Base-by-base conservation (phyloP, 2,329 filamentous ascomycete species). In the Sclerotiophoma versabilis region DNA sequence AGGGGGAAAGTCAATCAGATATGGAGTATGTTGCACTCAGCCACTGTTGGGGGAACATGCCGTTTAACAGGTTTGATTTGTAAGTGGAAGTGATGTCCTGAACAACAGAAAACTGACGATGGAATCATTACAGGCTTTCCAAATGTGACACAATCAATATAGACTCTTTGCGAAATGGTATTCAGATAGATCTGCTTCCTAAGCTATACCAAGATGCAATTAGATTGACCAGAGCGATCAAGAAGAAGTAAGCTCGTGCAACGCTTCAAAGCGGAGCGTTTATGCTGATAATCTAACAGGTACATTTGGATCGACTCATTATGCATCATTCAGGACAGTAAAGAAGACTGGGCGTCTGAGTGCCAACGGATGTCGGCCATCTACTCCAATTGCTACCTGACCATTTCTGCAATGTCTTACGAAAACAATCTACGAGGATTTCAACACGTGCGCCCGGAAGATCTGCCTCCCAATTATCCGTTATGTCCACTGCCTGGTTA, bases 21-120 rank as follows among this genome's bases (percentile, higher is more conserved):
- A 49, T 19, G 3, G 33, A 56, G 7, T 56, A 51, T 22, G 19
- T 51, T 27, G 37, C 53, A 23, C 38, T 60, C 1, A 60, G 58
- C 29, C 58, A 60, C 27, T 58, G 54, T n/a, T 60, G 58, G 58
- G 58, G 58, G 3, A 43, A 32, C 2, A 56, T 51, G 42, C 47
- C 47, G 2, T 30, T 19, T 5, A 50, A 55, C 17, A 45, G 41
- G 3, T 17, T 26, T 12, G 47, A 56, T 11, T 23, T 56, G 53
- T 56, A 15, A 47, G 53, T 38, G 15, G 11, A 8, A 14, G 5
- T 10, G 5, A 8, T 19, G 4, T 14, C 5, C 7, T 11, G 2
- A 25, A 7, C 10, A 3, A 12, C 4, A 12, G 1, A 12, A 12
- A 23, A n/a, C 25, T 50, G 30, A 42, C 8, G 9, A 15, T 7